A percentile compares a stretch with the other conserved stretches of the same genome.
phyloP scores from a whole-genome alignment of 1,139 yeast species.

The Suhomyces bokatorum region DNA sequence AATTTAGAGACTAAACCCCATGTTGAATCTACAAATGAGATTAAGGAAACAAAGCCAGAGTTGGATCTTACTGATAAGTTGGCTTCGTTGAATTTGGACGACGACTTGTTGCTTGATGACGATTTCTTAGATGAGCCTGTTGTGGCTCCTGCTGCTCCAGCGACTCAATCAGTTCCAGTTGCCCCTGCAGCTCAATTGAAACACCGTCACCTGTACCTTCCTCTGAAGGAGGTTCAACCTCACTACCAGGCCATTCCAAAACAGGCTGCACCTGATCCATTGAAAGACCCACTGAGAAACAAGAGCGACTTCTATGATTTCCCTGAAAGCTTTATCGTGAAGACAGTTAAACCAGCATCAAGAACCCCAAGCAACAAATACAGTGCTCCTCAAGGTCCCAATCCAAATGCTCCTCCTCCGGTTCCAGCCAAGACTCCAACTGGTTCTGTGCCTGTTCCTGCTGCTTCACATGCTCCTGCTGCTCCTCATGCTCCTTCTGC shows the following conservation, averaged over 20 bases:
- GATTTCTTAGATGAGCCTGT: slow-evolving; percentile 21
- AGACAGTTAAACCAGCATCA: slow-evolving; percentile 37
- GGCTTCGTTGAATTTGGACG: slow-evolving; percentile 47
- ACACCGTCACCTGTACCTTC: slow-evolving; percentile 4
- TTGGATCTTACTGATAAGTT: slow-evolving; percentile 10
- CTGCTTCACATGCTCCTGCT: background rate
- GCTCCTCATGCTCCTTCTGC: background rate
- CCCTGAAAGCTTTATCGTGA: slow-evolving; percentile 60
- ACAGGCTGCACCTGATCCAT: slow-evolving; percentile 3
- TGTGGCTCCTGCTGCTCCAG: too few relatives aligned
- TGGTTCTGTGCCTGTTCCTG: background rate
- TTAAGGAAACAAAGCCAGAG: background rate
- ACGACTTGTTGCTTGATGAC: slow-evolving; percentile 46
- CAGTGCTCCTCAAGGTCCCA: slow-evolving; percentile 21
- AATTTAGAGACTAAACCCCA: background rate
- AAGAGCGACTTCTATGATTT: slow-evolving; percentile 79
- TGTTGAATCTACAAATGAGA: background rate
- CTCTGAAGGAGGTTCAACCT: background rate
- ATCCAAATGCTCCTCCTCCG: slow-evolving; percentile 8
- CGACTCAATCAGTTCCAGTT: background rate
- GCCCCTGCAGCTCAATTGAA: background rate
- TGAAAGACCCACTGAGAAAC: slow-evolving; percentile 22
- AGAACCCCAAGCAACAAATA: slow-evolving; percentile 28
- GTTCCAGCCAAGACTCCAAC: slow-evolving; percentile 3
- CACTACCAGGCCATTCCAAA: slow-evolving; percentile 4